phyloP scores from a whole-genome alignment of 2,329 filamentous ascomycete genomes.

The Calycina herbarum region DNA sequence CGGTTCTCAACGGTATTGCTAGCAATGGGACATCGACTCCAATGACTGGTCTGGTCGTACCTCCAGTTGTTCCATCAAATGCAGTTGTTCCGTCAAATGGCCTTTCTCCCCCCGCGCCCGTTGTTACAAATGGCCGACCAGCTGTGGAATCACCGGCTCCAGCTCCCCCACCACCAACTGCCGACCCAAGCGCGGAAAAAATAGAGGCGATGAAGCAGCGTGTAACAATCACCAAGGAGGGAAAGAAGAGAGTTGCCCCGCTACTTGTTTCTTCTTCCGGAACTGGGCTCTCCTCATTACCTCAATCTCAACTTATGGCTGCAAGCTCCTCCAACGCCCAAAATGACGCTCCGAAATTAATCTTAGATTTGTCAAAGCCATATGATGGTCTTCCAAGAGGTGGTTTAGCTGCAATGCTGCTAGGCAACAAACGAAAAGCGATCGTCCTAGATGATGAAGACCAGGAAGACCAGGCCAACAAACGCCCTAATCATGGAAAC shows the following conservation, averaged over 20 bases:
- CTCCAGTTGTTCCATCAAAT: slow-evolving; percentile 9
- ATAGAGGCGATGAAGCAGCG: slow-evolving; percentile 79
- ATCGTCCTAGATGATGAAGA: slow-evolving; percentile 74
- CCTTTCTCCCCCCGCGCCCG: slow-evolving; percentile 22
- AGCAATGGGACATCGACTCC: slow-evolving; percentile 31
- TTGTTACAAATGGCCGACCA: slow-evolving; percentile 30
- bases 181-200: slow-evolving; percentile 57
- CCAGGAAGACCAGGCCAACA: slow-evolving; percentile 58
- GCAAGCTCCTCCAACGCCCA: slow-evolving; percentile 62
- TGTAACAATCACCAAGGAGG: slow-evolving; percentile 93
- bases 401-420: slow-evolving; percentile 78
- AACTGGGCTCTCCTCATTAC: slow-evolving; percentile 81
- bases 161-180: slow-evolving; percentile 35
- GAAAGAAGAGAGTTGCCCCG: slow-evolving; percentile 92
- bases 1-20: slow-evolving; percentile 29
- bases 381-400: slow-evolving; percentile 92
- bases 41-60: slow-evolving; percentile 18
- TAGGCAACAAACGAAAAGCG: slow-evolving; percentile 91
- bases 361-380: slow-evolving; percentile 88
- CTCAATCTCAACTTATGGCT: slow-evolving; percentile 84
- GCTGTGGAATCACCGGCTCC: slow-evolving; percentile 38
- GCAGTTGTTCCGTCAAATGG: slow-evolving; percentile 13
- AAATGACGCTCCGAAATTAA: slow-evolving; percentile 74
- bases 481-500: slow-evolving; percentile 57
- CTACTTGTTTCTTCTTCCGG: slow-evolving; percentile 88